Evolutionary conservation across 1,284 basidiomycete species (phyloP).

Genomic region (Trametes sp.): DNA sequence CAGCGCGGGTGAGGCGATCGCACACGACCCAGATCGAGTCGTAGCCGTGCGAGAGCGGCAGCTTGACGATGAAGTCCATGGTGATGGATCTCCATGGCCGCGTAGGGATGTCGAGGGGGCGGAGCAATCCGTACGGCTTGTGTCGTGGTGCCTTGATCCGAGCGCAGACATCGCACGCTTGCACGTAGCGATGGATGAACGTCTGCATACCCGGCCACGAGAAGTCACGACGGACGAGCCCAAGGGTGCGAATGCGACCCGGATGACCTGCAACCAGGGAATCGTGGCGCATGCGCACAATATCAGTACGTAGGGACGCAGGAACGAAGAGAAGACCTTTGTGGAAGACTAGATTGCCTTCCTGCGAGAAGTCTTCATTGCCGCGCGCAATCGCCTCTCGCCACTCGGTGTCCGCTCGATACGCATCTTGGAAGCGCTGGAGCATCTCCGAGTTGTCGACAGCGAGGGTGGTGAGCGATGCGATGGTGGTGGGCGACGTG

Average conservation of each 20-base stretch:
- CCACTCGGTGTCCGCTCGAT: slow-evolving; percentile 41
- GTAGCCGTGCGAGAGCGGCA: slow-evolving; percentile 43
- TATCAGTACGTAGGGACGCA: slow-evolving; percentile 36
- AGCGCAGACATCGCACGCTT: slow-evolving; percentile 38
- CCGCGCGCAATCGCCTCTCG: slow-evolving; percentile 38
- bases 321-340: slow-evolving; percentile 48
- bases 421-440: slow-evolving; percentile 38
- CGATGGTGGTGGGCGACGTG: slow-evolving; percentile 1
- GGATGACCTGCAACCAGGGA: slow-evolving; percentile 34
- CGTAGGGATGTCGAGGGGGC: slow-evolving; percentile 31
- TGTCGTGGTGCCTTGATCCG: slow-evolving; percentile 37
- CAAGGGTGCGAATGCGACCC: slow-evolving; percentile 29
- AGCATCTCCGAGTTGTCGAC: slow-evolving; percentile 44
- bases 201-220: slow-evolving; percentile 39
- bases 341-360: slow-evolving; percentile 44
- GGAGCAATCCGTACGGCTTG: slow-evolving; percentile 35
- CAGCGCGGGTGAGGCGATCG: slow-evolving; percentile 29
- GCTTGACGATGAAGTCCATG: slow-evolving; percentile 48
- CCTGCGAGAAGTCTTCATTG: slow-evolving; percentile 36
- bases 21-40: slow-evolving; percentile 47
- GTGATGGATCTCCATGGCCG: slow-evolving; percentile 46
- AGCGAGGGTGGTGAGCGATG: slow-evolving; percentile 37
- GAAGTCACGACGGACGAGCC: slow-evolving; percentile 25
- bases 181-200: slow-evolving; percentile 33
- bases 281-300: slow-evolving; percentile 39